Evolutionary conservation across 192 early-diverging fungal species (phyloP).

Genomic region (Entophlyctis luteolus): DNA sequence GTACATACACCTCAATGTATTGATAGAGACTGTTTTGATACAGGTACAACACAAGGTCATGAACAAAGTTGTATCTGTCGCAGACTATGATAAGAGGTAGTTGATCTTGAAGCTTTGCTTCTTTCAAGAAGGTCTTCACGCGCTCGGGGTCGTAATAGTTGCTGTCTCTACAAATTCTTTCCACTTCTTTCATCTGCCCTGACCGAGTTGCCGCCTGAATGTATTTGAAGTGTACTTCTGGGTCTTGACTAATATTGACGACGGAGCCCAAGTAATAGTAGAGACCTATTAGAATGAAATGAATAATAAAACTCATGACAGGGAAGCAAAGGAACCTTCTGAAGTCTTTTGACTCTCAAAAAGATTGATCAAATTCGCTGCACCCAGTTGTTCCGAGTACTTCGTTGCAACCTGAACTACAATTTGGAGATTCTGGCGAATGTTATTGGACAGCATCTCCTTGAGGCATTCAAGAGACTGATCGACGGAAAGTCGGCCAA

Average conservation of each 20-base stretch:
- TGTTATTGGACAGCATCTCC: constrained; percentile 89
- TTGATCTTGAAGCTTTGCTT: constrained; percentile 92
- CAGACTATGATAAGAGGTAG: constrained; percentile 98
- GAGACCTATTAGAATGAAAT: constrained; percentile 52
- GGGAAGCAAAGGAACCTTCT: constrained; percentile 57
- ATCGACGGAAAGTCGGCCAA: constrained; percentile 93
- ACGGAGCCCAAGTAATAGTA: constrained; percentile 97
- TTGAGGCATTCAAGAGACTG: constrained; percentile 91
- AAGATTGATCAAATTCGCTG: constrained; percentile 80
- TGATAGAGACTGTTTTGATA: constrained; percentile 91
- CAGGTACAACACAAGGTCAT: constrained; percentile 92
- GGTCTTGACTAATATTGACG: constrained; percentile 91
- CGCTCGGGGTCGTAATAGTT: constrained; percentile 95
- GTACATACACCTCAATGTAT: constrained; percentile 99
- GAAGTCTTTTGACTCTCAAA: constrained; percentile 89
- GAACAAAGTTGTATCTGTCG: constrained; percentile 95
- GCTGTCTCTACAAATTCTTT: constrained; percentile 94
- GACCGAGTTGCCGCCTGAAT: constrained; percentile 92
- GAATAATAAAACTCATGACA: not conserved
- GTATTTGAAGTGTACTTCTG: constrained; percentile 97
- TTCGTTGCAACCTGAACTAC: constrained; percentile 94
- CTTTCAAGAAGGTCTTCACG: constrained; percentile 99
- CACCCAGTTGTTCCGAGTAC: constrained; percentile 91
- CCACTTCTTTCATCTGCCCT: constrained; percentile 95
- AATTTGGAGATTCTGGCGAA: constrained; percentile 92